Conservation (phyloP, 805 yeast species). For the Ogataea kodamae region DNA sequence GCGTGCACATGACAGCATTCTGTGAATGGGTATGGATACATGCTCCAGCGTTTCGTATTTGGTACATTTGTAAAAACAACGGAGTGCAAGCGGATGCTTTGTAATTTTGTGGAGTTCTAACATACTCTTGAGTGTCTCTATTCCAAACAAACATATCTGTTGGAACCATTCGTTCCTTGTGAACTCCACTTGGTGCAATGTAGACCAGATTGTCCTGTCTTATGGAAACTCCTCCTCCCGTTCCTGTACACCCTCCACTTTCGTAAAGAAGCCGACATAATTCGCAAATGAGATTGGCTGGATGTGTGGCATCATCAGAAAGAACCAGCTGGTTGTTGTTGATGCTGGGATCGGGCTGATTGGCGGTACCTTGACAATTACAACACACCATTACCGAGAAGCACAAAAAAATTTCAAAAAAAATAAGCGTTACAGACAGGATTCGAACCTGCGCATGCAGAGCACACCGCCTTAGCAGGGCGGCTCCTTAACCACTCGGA, state of each 20-base stretch:
- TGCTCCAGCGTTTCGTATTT: slow-evolving; percentile 73
- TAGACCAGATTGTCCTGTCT: slow-evolving; percentile 54
- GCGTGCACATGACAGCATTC: slow-evolving; percentile 76
- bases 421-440: slow-evolving; percentile 93
- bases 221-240: slow-evolving; percentile 93
- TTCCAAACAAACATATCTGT: slow-evolving; percentile 77
- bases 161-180: slow-evolving; percentile 83
- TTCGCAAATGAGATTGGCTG: slow-evolving; percentile 82
- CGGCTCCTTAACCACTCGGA: slow-evolving; percentile 76
- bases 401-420: slow-evolving; percentile 13
- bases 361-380: slow-evolving; percentile 6
- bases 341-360: not conserved
- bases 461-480: slow-evolving; percentile 87
- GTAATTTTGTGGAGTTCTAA: slow-evolving; percentile 58
- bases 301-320: slow-evolving; percentile 43
- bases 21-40: slow-evolving; percentile 95
- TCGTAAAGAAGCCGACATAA: slow-evolving; percentile 72
- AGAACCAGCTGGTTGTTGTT: slow-evolving; percentile 18
- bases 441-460: slow-evolving; percentile 99
- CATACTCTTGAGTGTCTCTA: slow-evolving; percentile 45
- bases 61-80: slow-evolving; percentile 68
- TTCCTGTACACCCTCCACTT: slow-evolving; percentile 91
- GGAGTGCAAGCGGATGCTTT: slow-evolving; percentile 97
- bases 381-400: slow-evolving; percentile 10
- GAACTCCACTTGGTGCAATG: slow-evolving; percentile 95